Base-by-base conservation (phyloP, 2,329 filamentous ascomycete genomes). In the Ilyonectria sp. region DNA sequence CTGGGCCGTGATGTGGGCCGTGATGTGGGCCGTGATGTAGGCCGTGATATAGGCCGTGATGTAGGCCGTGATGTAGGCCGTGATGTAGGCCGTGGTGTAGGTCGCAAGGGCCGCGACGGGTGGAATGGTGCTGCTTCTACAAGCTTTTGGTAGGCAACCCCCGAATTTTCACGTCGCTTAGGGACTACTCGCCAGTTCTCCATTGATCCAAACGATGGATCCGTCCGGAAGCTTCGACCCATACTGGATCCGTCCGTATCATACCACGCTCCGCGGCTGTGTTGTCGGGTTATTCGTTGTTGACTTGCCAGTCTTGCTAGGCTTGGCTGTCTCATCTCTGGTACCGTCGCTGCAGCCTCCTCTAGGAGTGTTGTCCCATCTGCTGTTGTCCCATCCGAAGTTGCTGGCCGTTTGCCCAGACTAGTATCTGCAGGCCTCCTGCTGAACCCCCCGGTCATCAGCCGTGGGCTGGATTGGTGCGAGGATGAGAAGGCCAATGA, bases 111-210 rank as follows among this genome's bases (percentile, higher is more conserved):
- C 74, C 50, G 82, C 74, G 49, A 78, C 77, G 68, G 86, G 81
- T 78, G 81, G 57, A 82, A 81, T 0, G 81, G 80, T 8, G 78
- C 76, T 21, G 75, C 76, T 40, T 79, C 75, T 13, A 79, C 77
- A 4, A 81, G 73, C 17, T 80, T 78, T 43, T 76, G 75, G 67
- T 82, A 81, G 6, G 77, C 76, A 10, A 76, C 71, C 26, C 75
- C 80, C 9, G 67, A 62, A 10, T 76, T 74, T 6, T 76, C 76
- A 29, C 74, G 69, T 8, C 70, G 76, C 21, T 64, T 69, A 21
- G 68, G 68, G n/a, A 79, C 72, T 8, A 78, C 65, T 21, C 78
- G 74, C 81, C 81, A 82, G 60, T 82, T 82, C 68, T 82, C 81
- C 3, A 73, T 63, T 2, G 80, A 81, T 7, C 74, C 78, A 66